Evolutionary conservation across 2,329 filamentous ascomycete species (phyloP).

Genomic region (Phoma sp.): DNA sequence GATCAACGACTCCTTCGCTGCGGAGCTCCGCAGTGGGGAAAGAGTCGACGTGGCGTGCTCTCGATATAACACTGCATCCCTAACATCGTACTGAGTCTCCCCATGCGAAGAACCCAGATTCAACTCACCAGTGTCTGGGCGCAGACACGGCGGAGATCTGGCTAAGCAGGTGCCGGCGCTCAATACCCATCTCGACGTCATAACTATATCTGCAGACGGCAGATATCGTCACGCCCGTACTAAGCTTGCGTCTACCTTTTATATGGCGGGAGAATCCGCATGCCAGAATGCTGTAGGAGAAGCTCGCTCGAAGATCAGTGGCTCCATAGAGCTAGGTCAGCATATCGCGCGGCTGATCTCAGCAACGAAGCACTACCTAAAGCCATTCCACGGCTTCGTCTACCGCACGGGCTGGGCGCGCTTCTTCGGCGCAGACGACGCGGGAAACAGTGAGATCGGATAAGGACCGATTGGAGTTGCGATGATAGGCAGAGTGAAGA

Average conservation of each 20-base stretch:
- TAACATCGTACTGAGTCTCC: slow-evolving; percentile 27
- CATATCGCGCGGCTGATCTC: slow-evolving; percentile 30
- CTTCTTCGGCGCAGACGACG: slow-evolving; percentile 39
- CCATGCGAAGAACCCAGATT: slow-evolving; percentile 16
- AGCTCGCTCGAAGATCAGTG: slow-evolving; percentile 23
- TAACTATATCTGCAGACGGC: slow-evolving; percentile 42
- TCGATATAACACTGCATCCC: slow-evolving; percentile 37
- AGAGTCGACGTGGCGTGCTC: slow-evolving; percentile 38
- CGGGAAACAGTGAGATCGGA: no score
- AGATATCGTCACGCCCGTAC: slow-evolving; percentile 40
- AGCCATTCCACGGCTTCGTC: slow-evolving; percentile 29
- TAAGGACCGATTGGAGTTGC: no score
- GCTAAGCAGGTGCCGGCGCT: slow-evolving; percentile 32
- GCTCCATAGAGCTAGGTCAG: slow-evolving; percentile 24
- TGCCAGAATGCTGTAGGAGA: slow-evolving; percentile 33
- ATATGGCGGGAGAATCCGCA: slow-evolving; percentile 28
- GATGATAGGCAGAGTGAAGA: no score
- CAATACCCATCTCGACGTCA: slow-evolving; percentile 27
- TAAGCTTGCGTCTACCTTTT: slow-evolving; percentile 44
- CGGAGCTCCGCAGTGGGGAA: slow-evolving; percentile 36
- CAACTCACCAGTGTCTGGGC: slow-evolving; percentile 37
- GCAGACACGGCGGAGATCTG: slow-evolving; percentile 33
- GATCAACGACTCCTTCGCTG: slow-evolving; percentile 42
- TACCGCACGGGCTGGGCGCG: slow-evolving; percentile 40
- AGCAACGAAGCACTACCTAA: slow-evolving; percentile 31